phyloP scores from a whole-genome alignment of 2,329 filamentous ascomycete genomes.

The Blumeria graminis region DNA sequence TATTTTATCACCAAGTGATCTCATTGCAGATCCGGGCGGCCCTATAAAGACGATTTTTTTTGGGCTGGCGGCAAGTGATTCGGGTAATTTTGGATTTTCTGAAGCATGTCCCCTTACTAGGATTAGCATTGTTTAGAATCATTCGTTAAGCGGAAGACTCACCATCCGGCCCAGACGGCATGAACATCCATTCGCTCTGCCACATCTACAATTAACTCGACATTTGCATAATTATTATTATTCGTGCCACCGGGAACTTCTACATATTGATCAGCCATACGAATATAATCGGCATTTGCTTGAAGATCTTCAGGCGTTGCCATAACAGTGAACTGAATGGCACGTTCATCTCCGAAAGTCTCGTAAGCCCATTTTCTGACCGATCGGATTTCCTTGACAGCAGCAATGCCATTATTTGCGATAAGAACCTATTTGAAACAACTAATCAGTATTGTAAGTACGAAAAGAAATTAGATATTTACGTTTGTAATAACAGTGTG shows the following conservation, averaged over 20 bases:
- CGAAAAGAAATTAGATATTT: constrained; percentile 17
- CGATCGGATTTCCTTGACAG: constrained; percentile 96
- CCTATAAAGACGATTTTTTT: constrained; percentile 99
- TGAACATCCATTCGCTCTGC: constrained; percentile 97
- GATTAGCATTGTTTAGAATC: constrained; percentile 3
- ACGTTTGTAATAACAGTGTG: constrained; percentile 98
- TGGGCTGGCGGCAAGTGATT: constrained; percentile 81
- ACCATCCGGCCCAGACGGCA: constrained; percentile 98
- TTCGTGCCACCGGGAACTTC: constrained; percentile 97
- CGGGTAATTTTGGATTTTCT: constrained; percentile 92
- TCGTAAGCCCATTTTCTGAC: constrained; percentile 99
- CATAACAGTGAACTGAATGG: constrained; percentile 99
- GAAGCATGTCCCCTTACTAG: constrained; percentile 69
- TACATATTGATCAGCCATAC: constrained; percentile 98
- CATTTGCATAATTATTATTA: constrained; percentile 99
- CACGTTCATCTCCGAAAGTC: constrained; percentile 91
- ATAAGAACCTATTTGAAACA: constrained; percentile 53
- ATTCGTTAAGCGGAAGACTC: constrained; percentile 17
- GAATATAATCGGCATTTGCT: constrained; percentile 96
- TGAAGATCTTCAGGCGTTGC: constrained; percentile 92
- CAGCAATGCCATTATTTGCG: constrained; percentile 98
- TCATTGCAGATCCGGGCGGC: constrained; percentile 92
- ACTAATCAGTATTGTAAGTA: not conserved
- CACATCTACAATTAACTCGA: constrained; percentile 95
- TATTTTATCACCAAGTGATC: constrained; percentile 97